A percentile compares a stretch with the other conserved stretches of the same genome.
Conservation (phyloP, 2,329 filamentous ascomycete species). For the Colletotrichum brevisporum region DNA sequence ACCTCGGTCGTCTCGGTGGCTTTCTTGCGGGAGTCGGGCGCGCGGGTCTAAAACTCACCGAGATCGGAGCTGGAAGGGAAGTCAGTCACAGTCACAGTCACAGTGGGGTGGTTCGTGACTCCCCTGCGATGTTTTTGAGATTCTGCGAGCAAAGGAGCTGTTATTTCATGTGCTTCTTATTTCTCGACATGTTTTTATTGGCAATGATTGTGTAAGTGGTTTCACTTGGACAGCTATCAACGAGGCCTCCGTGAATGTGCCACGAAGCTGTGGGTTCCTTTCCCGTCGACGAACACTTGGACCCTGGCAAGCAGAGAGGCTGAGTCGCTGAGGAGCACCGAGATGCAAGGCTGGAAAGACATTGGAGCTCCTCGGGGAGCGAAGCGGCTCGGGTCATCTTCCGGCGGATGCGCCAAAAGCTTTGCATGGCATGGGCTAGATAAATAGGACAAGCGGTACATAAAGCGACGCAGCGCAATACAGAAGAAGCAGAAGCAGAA, state of each 20-base stretch:
- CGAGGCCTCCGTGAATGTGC: background rate
- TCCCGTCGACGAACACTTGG: background rate
- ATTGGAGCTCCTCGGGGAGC: background rate
- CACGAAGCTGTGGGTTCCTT: background rate
- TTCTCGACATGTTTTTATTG: conserved; percentile 20
- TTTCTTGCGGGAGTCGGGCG: conserved; percentile 24
- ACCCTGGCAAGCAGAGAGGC: no score
- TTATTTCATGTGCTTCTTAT: background rate
- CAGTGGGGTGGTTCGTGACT: conserved; percentile 12
- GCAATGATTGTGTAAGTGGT: conserved; percentile 16
- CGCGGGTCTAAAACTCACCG: conserved; percentile 26
- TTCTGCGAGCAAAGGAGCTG: conserved; percentile 15
- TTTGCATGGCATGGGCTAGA: background rate
- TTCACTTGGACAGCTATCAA: background rate
- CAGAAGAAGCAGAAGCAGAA: no score
- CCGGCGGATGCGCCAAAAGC: background rate
- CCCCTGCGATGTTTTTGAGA: conserved; percentile 1
- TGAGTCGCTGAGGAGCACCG: background rate
- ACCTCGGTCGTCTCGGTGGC: conserved; percentile 16
- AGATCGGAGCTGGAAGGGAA: conserved; percentile 29
- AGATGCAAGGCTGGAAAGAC: background rate
- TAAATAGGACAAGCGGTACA: background rate
- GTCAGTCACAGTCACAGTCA: conserved; percentile 17
- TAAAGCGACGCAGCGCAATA: background rate
- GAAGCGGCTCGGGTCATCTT: background rate